phyloP scores from a whole-genome alignment of 805 yeast genomes.

The Lipomyces yamanashiensis region DNA sequence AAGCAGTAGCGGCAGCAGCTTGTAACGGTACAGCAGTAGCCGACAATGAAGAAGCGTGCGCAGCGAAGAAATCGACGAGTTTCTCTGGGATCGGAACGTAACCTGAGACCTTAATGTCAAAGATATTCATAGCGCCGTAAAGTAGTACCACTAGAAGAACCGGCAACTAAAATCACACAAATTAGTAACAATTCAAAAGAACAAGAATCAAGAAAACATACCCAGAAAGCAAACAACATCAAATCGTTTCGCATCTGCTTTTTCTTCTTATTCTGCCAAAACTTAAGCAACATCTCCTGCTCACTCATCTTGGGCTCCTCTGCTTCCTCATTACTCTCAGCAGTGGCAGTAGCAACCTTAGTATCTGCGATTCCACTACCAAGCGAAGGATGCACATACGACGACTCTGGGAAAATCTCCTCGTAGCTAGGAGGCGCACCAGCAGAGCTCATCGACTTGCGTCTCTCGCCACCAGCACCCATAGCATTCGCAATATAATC shows the following conservation, averaged over 20 bases:
- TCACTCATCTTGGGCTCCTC: constrained; percentile 28
- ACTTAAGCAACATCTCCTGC: constrained; percentile 29
- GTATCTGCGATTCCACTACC: background rate
- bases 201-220: constrained; percentile 16
- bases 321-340: constrained; percentile 1
- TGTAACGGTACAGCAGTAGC: background rate
- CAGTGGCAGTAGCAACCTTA: constrained; percentile 4
- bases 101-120: constrained; percentile 28
- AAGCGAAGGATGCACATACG: constrained; percentile 17
- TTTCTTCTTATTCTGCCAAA: constrained; percentile 35
- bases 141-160: constrained; percentile 28
- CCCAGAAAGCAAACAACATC: constrained; percentile 42
- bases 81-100: constrained; percentile 32
- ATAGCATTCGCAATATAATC: constrained; percentile 22
- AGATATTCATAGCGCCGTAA: constrained; percentile 31
- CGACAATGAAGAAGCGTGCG: constrained; percentile 12
- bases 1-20: background rate
- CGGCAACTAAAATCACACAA: constrained; percentile 21
- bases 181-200: background rate
- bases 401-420: constrained; percentile 32
- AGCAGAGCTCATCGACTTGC: constrained; percentile 3
- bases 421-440: constrained; percentile 34
- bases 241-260: constrained; percentile 38
- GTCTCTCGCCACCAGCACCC: constrained; percentile 6
- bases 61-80: constrained; percentile 29